These are phyloP conservation scores for Penicillium longicatenatum DNA, from an alignment of 495 filamentous ascomycete genomes.

Conservation along the genomic window DNA sequence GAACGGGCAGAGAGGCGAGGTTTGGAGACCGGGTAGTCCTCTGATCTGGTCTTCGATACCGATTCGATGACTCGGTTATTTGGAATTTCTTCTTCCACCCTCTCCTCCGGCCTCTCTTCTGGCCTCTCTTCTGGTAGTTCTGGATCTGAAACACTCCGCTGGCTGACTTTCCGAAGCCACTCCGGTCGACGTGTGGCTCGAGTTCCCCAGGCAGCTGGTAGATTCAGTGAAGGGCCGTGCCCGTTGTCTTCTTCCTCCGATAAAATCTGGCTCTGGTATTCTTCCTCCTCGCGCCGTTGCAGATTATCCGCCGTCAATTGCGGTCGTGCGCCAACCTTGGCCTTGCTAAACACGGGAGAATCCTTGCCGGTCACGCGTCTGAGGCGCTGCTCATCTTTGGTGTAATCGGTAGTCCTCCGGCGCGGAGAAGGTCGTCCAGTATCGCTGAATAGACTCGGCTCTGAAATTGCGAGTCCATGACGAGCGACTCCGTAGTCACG, in stretches of 20 bases:
- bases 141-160: slow-evolving; percentile 28
- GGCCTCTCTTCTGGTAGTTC: background rate
- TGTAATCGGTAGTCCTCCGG: slow-evolving; percentile 38
- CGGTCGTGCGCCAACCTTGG: slow-evolving; percentile 34
- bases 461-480: slow-evolving; percentile 23
- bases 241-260: slow-evolving; percentile 23
- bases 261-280: slow-evolving; percentile 4
- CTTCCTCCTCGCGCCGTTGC: slow-evolving; percentile 46
- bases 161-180: slow-evolving; percentile 52
- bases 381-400: slow-evolving; percentile 48
- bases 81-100: slow-evolving; percentile 6
- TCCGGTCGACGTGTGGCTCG: slow-evolving; percentile 52
- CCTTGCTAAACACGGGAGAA: slow-evolving; percentile 50
- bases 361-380: slow-evolving; percentile 44
- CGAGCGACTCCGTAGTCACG: slow-evolving; percentile 12
- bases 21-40: slow-evolving; percentile 18
- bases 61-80: background rate
- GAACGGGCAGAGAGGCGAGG: slow-evolving; percentile 25
- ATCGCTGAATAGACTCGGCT: slow-evolving; percentile 34
- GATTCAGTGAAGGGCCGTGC: slow-evolving; percentile 53
- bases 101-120: background rate
- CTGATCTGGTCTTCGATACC: slow-evolving; percentile 11
- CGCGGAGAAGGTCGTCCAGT: slow-evolving; percentile 33
- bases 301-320: slow-evolving; percentile 49
- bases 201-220: slow-evolving; percentile 61